Evolutionary conservation across 1,284 basidiomycete species (phyloP), one percentile per base, ranked within the genome.

Genomic region (Trametes versicolor): DNA sequence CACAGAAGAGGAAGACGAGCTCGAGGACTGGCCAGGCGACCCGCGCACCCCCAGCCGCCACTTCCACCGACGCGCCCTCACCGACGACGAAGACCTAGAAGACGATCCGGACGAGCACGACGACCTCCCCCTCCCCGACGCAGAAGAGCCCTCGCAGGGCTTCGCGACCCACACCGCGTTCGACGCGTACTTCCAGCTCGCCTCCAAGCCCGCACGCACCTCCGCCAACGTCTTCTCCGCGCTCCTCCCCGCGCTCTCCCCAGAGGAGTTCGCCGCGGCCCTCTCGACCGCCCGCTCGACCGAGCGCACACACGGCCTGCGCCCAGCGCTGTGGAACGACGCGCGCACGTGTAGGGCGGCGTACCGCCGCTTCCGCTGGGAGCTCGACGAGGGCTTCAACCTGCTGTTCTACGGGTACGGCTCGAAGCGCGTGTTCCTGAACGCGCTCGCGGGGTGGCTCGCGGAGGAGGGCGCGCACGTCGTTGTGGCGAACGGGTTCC

Each of bases 321-420:
- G 68, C 58, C 58, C 47, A 47, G 7, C 10, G 23, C 76, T 63
- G 61, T 81, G 41, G 72, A 69, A n/a, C 54, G 62, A 52, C 70
- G 71, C 54, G 77, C 23, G 75, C 79, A 56, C 75, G 73, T 32
- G 70, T 73, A 1, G 78, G 85, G 52, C 49, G 45, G 53, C 66
- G n/a, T 92, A 91, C 73, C 79, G 82, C 21, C 85, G 89, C 56
- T 93, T 91, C 78, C 77, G 85, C 36, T 80, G 82, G 62, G 94
- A 97, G 76, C 83, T 98, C 25, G 79, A 84, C 0, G 85, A 90
- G 72, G 95, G 93, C 0, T 97, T 96, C 82, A 95, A 94, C 75
- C 79, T 98, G 58, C 76, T 96, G 12, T 89, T 94, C 74, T 94
- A 95, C 72, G 96, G 96, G 0, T 87, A 89, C 71, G 96, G 96